phyloP scores from a whole-genome alignment of 306 rosid genomes.

The Dalbergia cultrata region DNA sequence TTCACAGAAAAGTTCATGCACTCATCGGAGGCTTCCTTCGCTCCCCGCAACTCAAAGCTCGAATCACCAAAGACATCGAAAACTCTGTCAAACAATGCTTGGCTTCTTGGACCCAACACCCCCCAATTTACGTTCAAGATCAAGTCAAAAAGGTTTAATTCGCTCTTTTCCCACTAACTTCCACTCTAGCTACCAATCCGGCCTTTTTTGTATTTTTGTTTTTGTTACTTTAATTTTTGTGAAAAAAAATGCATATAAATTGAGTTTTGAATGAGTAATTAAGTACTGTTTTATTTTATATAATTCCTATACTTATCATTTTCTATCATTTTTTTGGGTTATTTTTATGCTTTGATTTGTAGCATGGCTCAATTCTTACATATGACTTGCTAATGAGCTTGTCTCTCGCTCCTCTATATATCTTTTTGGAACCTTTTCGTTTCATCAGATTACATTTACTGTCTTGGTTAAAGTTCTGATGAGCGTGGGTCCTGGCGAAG shows the following conservation, averaged over 20 bases:
- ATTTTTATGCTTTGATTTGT: too few relatives aligned
- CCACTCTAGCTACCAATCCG: neutral
- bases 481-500: conserved; percentile 85
- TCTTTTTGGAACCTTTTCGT: too few relatives aligned
- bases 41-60: conserved; percentile 73
- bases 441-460: conserved; percentile 74
- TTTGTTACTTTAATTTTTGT: too few relatives aligned
- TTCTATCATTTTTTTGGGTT: too few relatives aligned
- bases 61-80: conserved; percentile 69
- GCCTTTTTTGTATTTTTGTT: too few relatives aligned
- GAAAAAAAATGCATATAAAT: too few relatives aligned
- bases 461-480: conserved; percentile 74
- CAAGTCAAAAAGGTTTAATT: conserved; percentile 72
- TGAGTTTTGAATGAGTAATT: too few relatives aligned
- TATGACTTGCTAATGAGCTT: too few relatives aligned
- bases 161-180: neutral
- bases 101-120: conserved; percentile 62
- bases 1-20: conserved; percentile 73
- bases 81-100: conserved; percentile 65
- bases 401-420: too few relatives aligned
- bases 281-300: too few relatives aligned
- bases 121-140: conserved; percentile 66
- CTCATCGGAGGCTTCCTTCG: conserved; percentile 74
- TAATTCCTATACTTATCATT: too few relatives aligned
- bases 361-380: too few relatives aligned